phyloP scores from a whole-genome alignment of 129 eudicot species.

The Tanacetum coccineum region DNA sequence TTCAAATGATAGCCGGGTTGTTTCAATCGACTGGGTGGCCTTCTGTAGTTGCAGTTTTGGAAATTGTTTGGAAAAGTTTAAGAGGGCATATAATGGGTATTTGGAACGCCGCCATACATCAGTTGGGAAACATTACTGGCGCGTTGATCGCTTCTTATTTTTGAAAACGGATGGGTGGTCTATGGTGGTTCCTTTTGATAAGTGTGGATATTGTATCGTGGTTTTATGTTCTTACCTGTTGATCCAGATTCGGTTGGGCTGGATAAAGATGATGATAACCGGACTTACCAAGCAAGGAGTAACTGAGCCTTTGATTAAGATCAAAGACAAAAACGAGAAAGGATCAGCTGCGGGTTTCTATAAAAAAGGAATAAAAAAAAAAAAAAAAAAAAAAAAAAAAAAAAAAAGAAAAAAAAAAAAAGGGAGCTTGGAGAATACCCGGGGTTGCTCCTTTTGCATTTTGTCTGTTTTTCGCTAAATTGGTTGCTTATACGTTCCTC shows the following conservation, averaged over 20 bases:
- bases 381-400: no score
- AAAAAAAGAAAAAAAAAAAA: no score
- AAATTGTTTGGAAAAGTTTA: conserved; percentile 88
- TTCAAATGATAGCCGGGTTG: conserved; percentile 90
- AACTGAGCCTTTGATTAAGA: conserved; percentile 47
- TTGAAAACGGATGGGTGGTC: conserved; percentile 99
- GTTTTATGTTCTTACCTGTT: conserved; percentile 70
- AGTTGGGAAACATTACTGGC: conserved; percentile 78
- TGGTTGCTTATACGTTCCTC: conserved; percentile 95
- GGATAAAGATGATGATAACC: conserved; percentile 37
- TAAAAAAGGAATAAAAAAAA: no score
- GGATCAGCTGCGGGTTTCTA: conserved; percentile 63
- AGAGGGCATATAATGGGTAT: conserved; percentile 96
- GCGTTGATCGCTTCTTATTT: conserved; percentile 69
- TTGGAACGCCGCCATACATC: conserved; percentile 96
- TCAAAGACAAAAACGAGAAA: conserved; percentile 24
- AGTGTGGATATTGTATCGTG: conserved; percentile 43
- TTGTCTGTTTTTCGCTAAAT: conserved; percentile 87
- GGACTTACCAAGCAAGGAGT: conserved; percentile 35
- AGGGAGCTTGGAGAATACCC: conserved; percentile 93
- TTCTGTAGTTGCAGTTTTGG: conserved; percentile 95
- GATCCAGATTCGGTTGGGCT: conserved; percentile 80
- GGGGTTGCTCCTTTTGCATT: conserved; percentile 94
- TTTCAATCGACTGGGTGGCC: conserved; percentile 99
- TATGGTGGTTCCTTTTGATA: conserved; percentile 65